Evolutionary conservation across 352 stramenopile species (phyloP).

Genomic region (Phytophthora sansomeana): DNA sequence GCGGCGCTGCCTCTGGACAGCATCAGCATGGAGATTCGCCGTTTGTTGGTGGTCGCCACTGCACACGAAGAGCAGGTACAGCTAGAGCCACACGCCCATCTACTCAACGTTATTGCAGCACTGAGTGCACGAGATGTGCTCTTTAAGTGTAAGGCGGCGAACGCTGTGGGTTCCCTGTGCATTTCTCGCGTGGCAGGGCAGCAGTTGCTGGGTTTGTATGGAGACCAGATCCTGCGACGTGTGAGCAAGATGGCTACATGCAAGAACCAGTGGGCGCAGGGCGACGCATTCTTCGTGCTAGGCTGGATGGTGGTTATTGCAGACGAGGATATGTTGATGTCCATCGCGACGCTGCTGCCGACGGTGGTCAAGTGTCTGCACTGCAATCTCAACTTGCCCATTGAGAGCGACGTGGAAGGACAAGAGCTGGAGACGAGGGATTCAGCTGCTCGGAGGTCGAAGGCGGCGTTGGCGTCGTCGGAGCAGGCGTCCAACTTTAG

Average conservation of each 20-base stretch:
- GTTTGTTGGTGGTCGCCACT: constrained; percentile 51
- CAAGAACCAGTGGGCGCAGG: constrained; percentile 80
- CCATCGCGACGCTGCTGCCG: constrained; percentile 51
- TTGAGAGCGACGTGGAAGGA: background rate
- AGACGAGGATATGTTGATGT: constrained; percentile 51
- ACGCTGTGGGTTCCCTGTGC: constrained; percentile 74
- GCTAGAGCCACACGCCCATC: constrained; percentile 12
- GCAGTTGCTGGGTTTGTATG: constrained; percentile 58
- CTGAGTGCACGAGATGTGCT: constrained; percentile 68
- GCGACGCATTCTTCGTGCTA: constrained; percentile 79
- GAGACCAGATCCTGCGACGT: constrained; percentile 41
- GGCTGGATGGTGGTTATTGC: constrained; percentile 80
- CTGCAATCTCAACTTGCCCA: constrained; percentile 44
- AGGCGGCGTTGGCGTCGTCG: constrained; percentile 34
- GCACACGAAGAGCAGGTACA: background rate
- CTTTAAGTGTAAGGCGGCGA: constrained; percentile 84
- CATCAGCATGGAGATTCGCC: constrained; percentile 77
- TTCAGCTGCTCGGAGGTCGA: constrained; percentile 8
- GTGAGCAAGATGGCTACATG: constrained; percentile 67
- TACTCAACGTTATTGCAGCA: constrained; percentile 54
- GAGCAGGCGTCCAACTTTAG: constrained; percentile 73
- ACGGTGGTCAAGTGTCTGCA: constrained; percentile 54
- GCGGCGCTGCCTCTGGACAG: constrained; percentile 70
- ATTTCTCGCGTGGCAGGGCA: constrained; percentile 79
- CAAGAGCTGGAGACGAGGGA: background rate